Conservation (phyloP, 345 rosid genomes). For the Populus deltoides region DNA sequence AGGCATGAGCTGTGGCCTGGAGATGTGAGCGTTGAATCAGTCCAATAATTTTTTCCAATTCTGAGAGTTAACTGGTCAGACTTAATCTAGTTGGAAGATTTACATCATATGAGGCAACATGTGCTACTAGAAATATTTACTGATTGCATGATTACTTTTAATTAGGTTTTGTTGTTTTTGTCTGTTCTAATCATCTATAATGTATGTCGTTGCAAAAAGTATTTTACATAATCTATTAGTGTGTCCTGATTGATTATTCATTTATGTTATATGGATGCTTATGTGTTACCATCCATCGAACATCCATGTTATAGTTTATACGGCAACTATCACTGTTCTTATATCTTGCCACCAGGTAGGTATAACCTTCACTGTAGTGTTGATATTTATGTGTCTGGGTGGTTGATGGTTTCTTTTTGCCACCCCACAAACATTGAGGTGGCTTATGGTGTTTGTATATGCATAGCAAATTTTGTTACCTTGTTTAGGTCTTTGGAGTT, state of each 20-base stretch:
- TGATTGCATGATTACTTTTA: background rate
- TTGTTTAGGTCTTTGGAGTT: too few relatives aligned
- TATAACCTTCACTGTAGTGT: background rate
- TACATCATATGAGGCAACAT: background rate
- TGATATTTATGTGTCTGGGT: background rate
- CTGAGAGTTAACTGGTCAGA: background rate
- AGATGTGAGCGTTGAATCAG: background rate
- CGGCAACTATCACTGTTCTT: background rate
- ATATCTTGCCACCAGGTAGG: background rate
- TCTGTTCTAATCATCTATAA: background rate
- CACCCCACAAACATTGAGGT: too few relatives aligned
- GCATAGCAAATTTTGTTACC: too few relatives aligned
- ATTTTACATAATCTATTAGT: background rate
- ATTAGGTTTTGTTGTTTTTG: background rate
- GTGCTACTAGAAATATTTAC: background rate
- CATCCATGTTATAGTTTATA: too few relatives aligned
- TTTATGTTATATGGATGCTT: background rate
- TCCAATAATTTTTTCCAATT: background rate
- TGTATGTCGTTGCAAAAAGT: background rate
- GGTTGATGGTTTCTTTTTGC: background rate
- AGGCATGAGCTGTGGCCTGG: background rate
- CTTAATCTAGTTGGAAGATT: background rate
- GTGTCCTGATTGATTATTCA: background rate
- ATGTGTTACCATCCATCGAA: too few relatives aligned
- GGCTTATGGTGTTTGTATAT: too few relatives aligned